Evolutionary conservation across 2,329 filamentous ascomycete species (phyloP).

Genomic region (Aspergillus pseudonomiae): DNA sequence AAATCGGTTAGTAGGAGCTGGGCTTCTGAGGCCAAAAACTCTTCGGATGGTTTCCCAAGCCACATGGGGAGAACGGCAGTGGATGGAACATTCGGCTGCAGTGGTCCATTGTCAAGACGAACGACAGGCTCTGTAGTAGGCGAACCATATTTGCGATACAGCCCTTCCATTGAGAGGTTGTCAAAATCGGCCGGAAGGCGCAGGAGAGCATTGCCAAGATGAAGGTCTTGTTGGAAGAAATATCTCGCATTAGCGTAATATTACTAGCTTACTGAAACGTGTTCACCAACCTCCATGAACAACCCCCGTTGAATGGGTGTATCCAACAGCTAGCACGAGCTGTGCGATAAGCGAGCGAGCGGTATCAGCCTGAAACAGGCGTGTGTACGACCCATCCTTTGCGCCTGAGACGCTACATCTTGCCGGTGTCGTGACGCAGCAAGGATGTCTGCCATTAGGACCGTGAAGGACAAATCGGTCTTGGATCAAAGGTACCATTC

Average conservation of each 20-base stretch:
- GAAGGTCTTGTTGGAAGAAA: slow-evolving; percentile 1
- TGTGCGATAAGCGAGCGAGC: slow-evolving; percentile 31
- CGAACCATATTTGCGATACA: not conserved
- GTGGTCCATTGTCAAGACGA: not conserved
- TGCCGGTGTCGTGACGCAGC: too few species aligned
- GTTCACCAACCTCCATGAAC: slow-evolving; percentile 2
- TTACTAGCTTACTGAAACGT: not conserved
- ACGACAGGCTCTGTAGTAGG: not conserved
- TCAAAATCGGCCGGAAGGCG: not conserved
- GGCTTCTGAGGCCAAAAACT: not conserved
- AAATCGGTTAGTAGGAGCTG: slow-evolving; percentile 6
- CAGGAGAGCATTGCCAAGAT: slow-evolving; percentile 5
- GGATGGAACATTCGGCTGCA: not conserved
- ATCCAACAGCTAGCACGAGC: slow-evolving; percentile 35
- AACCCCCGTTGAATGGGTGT: slow-evolving; percentile 8
- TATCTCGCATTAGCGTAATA: not conserved
- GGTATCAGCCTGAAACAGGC: slow-evolving; percentile 28
- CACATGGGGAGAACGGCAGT: not conserved
- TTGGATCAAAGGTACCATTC: too few species aligned
- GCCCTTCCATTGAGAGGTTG: not conserved
- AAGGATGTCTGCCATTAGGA: too few species aligned
- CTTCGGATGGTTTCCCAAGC: slow-evolving; percentile 2
- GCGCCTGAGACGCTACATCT: slow-evolving; percentile 3
- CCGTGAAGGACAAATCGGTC: too few species aligned
- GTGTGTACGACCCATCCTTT: slow-evolving; percentile 20